Evolutionary conservation across 176 grass and related monocot species (phyloP), one percentile per base, ranked within the genome.

Genomic region (Aechmea fasciata): DNA sequence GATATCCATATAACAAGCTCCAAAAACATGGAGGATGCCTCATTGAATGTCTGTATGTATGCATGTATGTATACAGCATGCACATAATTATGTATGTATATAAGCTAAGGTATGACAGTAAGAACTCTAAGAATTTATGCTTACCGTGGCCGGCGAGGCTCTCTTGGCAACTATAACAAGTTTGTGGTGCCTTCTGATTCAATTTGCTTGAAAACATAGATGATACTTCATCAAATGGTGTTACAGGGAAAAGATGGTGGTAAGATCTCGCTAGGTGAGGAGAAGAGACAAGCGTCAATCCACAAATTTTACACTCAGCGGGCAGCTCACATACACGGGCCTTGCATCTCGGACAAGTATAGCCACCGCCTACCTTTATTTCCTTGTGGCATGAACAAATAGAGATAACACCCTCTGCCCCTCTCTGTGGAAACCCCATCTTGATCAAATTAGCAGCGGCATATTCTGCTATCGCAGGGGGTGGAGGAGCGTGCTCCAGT

Each of bases 311-410:
- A 41, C 95, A 99, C 76, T 88, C 95, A 54, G 84, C 82, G 55
- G 95, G 95, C 75, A 99, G 87, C 67, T 99, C 95, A 11, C 95
- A 99, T 6, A 90, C 90, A 68, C 88, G 91, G 70, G 91, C 87
- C 88, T 94, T 94, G 71, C 95, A 99, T 88, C 94, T 90, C 11
- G 95, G 95, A 73, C 95, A 99, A 49, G 91, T 99, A 48, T 88
- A 99, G 50, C 95, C 95, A 72, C 87, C 89, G 81, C 82, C 95
- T 62, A 57, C 86, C 67, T 99, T 99, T 64, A 80, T 77, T 68
- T 90, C 91, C 77, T 90, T 99, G 84, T 99, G 95, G 69, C 95
- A 99, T 77, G 90, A 99, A 74, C 95, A 99, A 64, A 99, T 93
- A 62, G 95, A 92, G 33, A 99, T 81, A 71, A 85, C 89, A 74